These are phyloP conservation scores for Oryza officinalis DNA, from an alignment of 176 grass and related monocot genomes.

Conservation along the genomic window DNA sequence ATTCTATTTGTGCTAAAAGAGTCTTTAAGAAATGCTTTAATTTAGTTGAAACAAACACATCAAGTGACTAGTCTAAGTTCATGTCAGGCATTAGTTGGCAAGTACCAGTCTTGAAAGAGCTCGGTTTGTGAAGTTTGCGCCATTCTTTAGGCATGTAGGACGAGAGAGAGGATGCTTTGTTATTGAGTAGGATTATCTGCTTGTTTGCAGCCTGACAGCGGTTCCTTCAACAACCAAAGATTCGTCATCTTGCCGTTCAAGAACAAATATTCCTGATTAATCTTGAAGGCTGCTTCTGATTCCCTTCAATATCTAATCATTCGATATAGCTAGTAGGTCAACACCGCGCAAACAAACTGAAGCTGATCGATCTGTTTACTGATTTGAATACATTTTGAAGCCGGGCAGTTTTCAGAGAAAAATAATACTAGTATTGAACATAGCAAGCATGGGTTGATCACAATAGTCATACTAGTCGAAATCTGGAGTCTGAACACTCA, in stretches of 20 bases:
- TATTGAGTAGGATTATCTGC: slow-evolving; percentile 35
- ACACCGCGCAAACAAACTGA: neutral
- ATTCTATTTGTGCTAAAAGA: neutral
- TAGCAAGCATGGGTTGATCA: neutral
- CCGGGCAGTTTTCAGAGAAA: neutral
- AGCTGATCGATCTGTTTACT: neutral
- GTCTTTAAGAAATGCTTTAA: slow-evolving; percentile 46
- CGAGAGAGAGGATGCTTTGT: slow-evolving; percentile 17
- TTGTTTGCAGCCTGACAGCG: slow-evolving; percentile 10
- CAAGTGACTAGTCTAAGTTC: slow-evolving; percentile 12
- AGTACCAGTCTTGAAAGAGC: slow-evolving; percentile 27
- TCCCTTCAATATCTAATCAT: neutral
- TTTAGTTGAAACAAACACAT: slow-evolving; percentile 36
- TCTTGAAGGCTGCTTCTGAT: slow-evolving; percentile 27
- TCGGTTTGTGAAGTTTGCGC: neutral
- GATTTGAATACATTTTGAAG: neutral
- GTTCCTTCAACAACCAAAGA: slow-evolving; percentile 33
- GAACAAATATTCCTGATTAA: slow-evolving; percentile 26
- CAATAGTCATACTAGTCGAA: neutral
- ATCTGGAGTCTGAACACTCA: neutral
- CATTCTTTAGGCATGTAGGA: slow-evolving; percentile 16
- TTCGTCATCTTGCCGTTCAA: slow-evolving; percentile 28
- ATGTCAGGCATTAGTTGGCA: slow-evolving; percentile 41
- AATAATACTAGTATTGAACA: neutral
- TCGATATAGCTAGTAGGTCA: neutral